These are phyloP conservation scores for Lactarius sanguifluus DNA, from an alignment of 768 basidiomycete genomes.

Conservation along the genomic window DNA sequence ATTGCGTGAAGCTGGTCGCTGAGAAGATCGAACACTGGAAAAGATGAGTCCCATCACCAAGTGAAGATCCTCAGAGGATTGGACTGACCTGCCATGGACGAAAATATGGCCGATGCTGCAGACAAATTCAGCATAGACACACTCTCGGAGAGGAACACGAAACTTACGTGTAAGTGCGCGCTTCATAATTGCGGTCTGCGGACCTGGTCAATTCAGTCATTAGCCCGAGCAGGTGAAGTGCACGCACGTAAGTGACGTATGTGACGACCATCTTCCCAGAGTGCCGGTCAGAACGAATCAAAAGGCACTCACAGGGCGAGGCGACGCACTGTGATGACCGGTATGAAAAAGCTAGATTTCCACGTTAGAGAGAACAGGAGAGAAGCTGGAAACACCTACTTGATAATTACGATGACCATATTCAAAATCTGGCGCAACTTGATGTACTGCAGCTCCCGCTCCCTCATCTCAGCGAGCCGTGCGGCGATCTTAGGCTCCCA, in stretches of 20 bases:
- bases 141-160: background rate
- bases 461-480: constrained; percentile 38
- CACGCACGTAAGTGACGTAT: constrained; percentile 38
- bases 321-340: constrained; percentile 37
- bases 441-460: constrained; percentile 41
- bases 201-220: background rate
- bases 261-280: constrained; percentile 36
- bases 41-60: background rate
- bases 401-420: constrained; percentile 37
- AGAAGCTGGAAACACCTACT: constrained; percentile 29
- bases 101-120: constrained; percentile 35
- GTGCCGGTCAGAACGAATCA: background rate
- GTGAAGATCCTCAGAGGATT: background rate
- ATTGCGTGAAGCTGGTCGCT: constrained; percentile 35
- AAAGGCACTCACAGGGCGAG: background rate
- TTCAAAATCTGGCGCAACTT: constrained; percentile 38
- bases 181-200: constrained; percentile 37
- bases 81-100: constrained; percentile 31
- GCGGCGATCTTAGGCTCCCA: constrained; percentile 52
- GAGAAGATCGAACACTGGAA: constrained; percentile 43
- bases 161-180: constrained; percentile 35
- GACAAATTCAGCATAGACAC: background rate
- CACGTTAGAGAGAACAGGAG: background rate
- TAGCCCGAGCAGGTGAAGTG: background rate
- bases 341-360: constrained; percentile 37